A percentile compares a stretch with the other conserved stretches of the same genome.
Evolutionary conservation across 75 land plant genomes (phyloP).

Genomic region (Cryptomeria japonica): DNA sequence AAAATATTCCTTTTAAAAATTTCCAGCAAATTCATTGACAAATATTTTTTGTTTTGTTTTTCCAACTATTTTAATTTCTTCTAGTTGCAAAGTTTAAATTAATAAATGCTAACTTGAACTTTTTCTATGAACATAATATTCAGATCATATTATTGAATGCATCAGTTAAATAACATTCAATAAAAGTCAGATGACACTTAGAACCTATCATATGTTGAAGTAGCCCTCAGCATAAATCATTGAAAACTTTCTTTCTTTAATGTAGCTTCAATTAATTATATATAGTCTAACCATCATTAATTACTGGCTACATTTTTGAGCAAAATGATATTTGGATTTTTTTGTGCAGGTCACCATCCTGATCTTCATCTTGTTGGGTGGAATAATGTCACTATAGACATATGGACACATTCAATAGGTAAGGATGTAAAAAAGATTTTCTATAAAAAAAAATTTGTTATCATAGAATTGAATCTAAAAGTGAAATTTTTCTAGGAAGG

Average conservation of each 20-base stretch:
- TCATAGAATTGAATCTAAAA: neutral
- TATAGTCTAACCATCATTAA: neutral
- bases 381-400: constrained; percentile 87
- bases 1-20: no score
- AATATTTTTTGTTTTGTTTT: no score
- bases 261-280: neutral
- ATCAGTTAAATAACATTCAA: no score
- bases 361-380: constrained; percentile 96
- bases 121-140: no score
- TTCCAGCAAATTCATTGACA: no score
- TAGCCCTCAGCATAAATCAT: neutral
- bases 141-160: no score
- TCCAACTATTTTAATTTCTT: no score
- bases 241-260: neutral
- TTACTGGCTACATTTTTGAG: neutral
- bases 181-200: no score
- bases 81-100: no score
- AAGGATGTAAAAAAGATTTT: neutral
- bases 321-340: neutral
- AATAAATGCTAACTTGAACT: no score
- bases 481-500: neutral
- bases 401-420: constrained; percentile 97
- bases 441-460: neutral
- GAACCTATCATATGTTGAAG: no score
- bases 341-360: constrained; percentile 90